These are phyloP conservation scores for Hypoxylon sp. DNA, from an alignment of 2,329 filamentous ascomycete genomes.

Conservation along the genomic window DNA sequence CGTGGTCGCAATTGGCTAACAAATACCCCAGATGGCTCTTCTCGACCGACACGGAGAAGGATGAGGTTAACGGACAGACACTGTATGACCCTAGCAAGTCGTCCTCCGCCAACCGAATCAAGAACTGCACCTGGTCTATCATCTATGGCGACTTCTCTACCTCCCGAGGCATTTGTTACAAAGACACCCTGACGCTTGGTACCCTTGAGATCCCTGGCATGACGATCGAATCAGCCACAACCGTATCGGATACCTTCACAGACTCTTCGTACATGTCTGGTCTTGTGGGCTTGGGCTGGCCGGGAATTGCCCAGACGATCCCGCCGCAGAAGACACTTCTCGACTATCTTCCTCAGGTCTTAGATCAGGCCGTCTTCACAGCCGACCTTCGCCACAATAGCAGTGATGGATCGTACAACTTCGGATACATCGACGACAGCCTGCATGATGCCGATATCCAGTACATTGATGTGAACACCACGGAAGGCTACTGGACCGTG, in stretches of 20 bases:
- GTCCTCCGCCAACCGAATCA: conserved; percentile 52
- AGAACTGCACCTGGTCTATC: conserved; percentile 58
- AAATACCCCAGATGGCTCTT: conserved; percentile 59
- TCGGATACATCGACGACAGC: conserved; percentile 57
- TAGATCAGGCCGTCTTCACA: conserved; percentile 56
- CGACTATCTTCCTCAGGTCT: conserved; percentile 52
- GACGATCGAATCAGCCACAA: conserved; percentile 59
- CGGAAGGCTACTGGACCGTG: conserved; percentile 57
- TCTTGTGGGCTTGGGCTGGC: conserved; percentile 61
- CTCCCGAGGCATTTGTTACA: conserved; percentile 57
- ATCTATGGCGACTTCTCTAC: conserved; percentile 56
- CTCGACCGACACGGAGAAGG: conserved; percentile 56
- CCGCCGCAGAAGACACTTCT: conserved; percentile 56
- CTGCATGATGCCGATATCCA: conserved; percentile 53
- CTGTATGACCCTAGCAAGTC: conserved; percentile 58
- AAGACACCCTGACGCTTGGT: conserved; percentile 59
- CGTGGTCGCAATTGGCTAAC: conserved; percentile 13
- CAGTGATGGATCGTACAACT: conserved; percentile 57
- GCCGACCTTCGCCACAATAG: conserved; percentile 59
- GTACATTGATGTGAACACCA: conserved; percentile 59
- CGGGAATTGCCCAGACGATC: conserved; percentile 53
- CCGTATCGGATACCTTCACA: conserved; percentile 55
- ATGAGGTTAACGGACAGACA: conserved; percentile 54
- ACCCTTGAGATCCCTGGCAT: conserved; percentile 54
- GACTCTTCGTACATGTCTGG: conserved; percentile 55